Evolutionary conservation across 371 early-diverging fungal species (phyloP), one percentile per base, ranked within the genome.

Genomic region (Mortierella sp.): DNA sequence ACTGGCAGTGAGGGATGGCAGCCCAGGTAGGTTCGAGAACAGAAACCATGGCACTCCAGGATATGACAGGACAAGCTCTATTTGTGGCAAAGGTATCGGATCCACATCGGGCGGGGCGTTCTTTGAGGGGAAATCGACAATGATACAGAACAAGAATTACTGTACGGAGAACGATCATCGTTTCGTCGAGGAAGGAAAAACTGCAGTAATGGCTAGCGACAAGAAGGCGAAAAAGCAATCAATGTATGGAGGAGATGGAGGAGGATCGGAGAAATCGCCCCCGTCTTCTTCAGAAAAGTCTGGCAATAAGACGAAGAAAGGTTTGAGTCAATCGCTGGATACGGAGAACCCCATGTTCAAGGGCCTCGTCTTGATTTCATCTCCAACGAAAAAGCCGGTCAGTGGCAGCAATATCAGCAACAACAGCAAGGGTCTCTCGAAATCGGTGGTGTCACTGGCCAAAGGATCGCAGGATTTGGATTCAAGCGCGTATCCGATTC

Each of bases 381-480:
- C 55, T 45, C 60, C 60, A 5, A 26, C 49, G 1, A 58, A 65
- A 39, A 73, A 56, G 26, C 18, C 38, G 38, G 16, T 42, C 24
- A n/a, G 26, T 16, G 26, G 28, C 39, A 39, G 19, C 18, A 31
- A 30, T 38, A 31, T 18, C 38, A 52, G 21, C 1, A 48, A 26
- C 16, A 39, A 27, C 53, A 52, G 31, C 28, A 61, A 52, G 18
- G 57, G 63, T 7, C 58, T 55, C 27, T 63, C 68, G 3, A 71
- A 65, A 30, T 64, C 71, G 14, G 64, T 71, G 65, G 43, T n/a
- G 12, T 71, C 64, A 8, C 48, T 71, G 39, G 14, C 55, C 31
- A 62, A 54, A 31, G 65, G 49, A 21, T 42, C 41, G 34, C 34
- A 4, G 7, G 34, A 34, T 7, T 7, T 34, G 34, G 34, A 34